These are phyloP conservation scores for Leishmania mexicana DNA, from an alignment of 208 protist genomes.

Conservation along the genomic window DNA sequence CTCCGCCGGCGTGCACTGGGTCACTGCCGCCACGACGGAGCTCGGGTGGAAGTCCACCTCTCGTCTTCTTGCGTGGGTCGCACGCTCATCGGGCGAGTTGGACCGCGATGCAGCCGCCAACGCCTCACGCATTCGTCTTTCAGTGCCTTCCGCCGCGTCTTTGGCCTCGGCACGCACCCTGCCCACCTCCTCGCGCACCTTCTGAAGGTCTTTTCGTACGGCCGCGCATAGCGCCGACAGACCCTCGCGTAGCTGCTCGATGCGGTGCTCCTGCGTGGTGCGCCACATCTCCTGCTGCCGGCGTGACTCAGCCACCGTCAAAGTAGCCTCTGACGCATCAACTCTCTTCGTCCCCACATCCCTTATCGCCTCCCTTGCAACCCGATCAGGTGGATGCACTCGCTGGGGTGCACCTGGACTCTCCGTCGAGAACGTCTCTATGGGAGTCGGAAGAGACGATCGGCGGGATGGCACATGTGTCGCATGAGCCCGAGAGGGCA, in stretches of 20 bases:
- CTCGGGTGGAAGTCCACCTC: background rate
- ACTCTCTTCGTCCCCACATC: background rate
- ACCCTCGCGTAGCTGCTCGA: conserved; percentile 49
- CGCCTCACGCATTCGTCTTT: background rate
- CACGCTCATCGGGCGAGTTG: background rate
- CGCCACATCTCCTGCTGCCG: conserved; percentile 18
- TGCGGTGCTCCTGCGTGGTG: conserved; percentile 15
- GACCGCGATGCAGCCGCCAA: background rate
- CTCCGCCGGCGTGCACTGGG: conserved; percentile 20
- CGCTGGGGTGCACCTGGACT: background rate
- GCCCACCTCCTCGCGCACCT: conserved; percentile 26
- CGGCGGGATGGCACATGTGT: background rate
- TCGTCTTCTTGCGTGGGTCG: background rate
- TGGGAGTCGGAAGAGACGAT: background rate
- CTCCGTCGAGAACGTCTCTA: background rate
- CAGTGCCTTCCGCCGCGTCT: background rate
- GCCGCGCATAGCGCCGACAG: conserved; percentile 69
- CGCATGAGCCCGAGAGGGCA: background rate
- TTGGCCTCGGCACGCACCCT: background rate
- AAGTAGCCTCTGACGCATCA: background rate
- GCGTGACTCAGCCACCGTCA: background rate
- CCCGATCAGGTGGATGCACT: conserved; percentile 3
- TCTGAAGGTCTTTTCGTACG: conserved; percentile 67
- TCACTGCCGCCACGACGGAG: conserved; percentile 23
- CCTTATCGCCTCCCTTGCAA: background rate